Percentiles rank a stretch among this genome's conserved stretches.
These are phyloP conservation scores for Cryptosporidium viatorum DNA, from an alignment of 169 alveolate genomes.

Conservation along the genomic window DNA sequence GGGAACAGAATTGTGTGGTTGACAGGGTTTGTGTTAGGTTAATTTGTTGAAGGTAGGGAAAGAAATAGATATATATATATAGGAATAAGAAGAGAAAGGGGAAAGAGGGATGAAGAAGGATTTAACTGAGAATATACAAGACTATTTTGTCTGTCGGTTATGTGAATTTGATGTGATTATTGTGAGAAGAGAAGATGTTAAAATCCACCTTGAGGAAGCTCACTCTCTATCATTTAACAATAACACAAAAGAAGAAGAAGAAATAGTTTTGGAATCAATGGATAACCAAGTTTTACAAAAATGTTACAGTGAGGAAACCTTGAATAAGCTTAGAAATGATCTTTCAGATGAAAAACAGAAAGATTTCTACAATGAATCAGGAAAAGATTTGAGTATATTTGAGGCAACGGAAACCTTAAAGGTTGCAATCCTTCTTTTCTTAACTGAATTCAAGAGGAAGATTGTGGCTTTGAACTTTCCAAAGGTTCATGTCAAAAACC, in stretches of 20 bases:
- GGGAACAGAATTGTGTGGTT: too few relatives aligned
- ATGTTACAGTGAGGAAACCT: background rate
- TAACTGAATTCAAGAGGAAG: slow-evolving; percentile 33
- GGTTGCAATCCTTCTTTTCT: slow-evolving; percentile 32
- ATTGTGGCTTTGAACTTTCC: slow-evolving; percentile 28
- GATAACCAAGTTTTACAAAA: background rate
- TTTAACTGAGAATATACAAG: background rate
- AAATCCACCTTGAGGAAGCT: background rate
- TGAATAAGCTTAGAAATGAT: slow-evolving; percentile 29
- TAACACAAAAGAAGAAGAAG: background rate
- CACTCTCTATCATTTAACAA: background rate
- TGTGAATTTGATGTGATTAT: slow-evolving; percentile 19
- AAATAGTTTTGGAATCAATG: background rate
- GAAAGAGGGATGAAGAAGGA: background rate
- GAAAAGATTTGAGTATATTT: slow-evolving; percentile 37
- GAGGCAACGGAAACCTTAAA: slow-evolving; percentile 54
- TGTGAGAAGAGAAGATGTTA: background rate
- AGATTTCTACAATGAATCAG: slow-evolving; percentile 39
- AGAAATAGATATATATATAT: too few relatives aligned
- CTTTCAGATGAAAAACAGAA: slow-evolving; percentile 12
- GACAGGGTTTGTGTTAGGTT: too few relatives aligned
- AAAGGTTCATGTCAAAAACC: background rate
- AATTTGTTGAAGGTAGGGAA: too few relatives aligned
- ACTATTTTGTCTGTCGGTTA: slow-evolving; percentile 1
- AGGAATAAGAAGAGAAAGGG: too few relatives aligned